phyloP scores from a whole-genome alignment of 331 rosid species.

The Erythrophleum ivorense region DNA sequence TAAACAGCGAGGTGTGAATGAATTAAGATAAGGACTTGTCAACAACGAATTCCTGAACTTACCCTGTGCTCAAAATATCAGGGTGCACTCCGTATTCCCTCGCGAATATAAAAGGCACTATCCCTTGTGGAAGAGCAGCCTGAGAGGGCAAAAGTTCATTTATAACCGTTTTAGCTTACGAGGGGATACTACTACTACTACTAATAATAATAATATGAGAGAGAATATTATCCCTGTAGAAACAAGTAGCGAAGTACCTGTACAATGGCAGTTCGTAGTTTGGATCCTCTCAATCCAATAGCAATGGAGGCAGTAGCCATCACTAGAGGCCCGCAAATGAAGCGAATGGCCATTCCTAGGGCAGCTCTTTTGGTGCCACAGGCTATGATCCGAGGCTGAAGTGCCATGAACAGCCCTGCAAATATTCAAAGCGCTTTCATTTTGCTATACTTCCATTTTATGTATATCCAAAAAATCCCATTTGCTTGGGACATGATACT shows the following conservation, averaged over 20 bases:
- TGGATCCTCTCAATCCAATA: constrained; percentile 63
- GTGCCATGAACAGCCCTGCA: constrained; percentile 85
- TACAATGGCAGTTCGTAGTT: constrained; percentile 68
- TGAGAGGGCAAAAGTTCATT: constrained; percentile 36
- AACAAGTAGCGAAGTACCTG: constrained; percentile 53
- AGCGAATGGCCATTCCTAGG: constrained; percentile 71
- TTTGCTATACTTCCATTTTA: no score
- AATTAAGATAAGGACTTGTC: no score
- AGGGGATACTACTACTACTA: no score
- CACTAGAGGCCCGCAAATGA: constrained; percentile 63
- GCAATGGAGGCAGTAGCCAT: constrained; percentile 62
- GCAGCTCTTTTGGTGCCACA: constrained; percentile 69
- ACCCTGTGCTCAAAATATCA: constrained; percentile 87
- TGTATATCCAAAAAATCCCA: constrained; percentile 12
- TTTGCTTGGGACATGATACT: constrained; percentile 8
- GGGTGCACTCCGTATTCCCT: constrained; percentile 81
- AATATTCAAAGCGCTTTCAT: not conserved
- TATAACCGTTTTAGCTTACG: not conserved
- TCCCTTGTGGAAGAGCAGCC: constrained; percentile 92
- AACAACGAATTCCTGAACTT: not conserved
- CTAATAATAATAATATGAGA: no score
- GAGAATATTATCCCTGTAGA: not conserved
- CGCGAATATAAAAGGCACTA: constrained; percentile 81
- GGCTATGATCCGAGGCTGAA: constrained; percentile 69
- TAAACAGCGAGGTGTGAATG: no score